These are phyloP conservation scores for Microdochium nivale DNA, from an alignment of 2,329 filamentous ascomycete genomes.

Conservation along the genomic window DNA sequence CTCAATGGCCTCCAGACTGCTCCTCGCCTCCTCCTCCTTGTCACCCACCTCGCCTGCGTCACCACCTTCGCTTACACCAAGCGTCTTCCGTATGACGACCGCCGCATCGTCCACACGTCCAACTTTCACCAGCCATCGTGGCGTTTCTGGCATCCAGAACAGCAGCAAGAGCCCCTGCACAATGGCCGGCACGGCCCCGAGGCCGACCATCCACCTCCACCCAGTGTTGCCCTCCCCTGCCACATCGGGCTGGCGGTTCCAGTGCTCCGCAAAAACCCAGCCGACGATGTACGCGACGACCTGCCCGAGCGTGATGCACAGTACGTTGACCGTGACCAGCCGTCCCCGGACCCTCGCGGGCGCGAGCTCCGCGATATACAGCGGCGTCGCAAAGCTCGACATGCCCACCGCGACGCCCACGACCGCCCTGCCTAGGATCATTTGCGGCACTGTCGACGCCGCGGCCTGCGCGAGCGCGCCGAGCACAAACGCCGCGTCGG, in stretches of 20 bases:
- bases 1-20: conserved; percentile 61
- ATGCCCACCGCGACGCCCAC: conserved; percentile 68
- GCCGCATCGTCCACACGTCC: conserved; percentile 55
- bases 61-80: conserved; percentile 30
- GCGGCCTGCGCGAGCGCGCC: conserved; percentile 60
- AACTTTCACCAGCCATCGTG: conserved; percentile 73
- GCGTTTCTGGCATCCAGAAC: conserved; percentile 74
- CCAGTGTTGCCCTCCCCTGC: conserved; percentile 26
- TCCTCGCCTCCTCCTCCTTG: conserved; percentile 31
- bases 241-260: conserved; percentile 17
- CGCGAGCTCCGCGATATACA: conserved; percentile 83
- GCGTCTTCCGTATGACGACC: conserved; percentile 52
- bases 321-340: conserved; percentile 70
- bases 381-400: conserved; percentile 72
- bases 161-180: conserved; percentile 59
- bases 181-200: conserved; percentile 69
- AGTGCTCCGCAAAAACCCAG: conserved; percentile 59
- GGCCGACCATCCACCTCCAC: conserved; percentile 88
- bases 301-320: conserved; percentile 84
- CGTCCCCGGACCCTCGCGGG: conserved; percentile 69
- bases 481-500: conserved; percentile 57
- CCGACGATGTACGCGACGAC: conserved; percentile 82
- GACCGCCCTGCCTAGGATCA: conserved; percentile 60
- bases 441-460: conserved; percentile 46
- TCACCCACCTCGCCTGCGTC: conserved; percentile 20